A percentile compares a stretch with the other conserved stretches of the same genome.
phyloP scores from a whole-genome alignment of 2,329 filamentous ascomycete genomes.

The Pezicula neosporulosa region DNA sequence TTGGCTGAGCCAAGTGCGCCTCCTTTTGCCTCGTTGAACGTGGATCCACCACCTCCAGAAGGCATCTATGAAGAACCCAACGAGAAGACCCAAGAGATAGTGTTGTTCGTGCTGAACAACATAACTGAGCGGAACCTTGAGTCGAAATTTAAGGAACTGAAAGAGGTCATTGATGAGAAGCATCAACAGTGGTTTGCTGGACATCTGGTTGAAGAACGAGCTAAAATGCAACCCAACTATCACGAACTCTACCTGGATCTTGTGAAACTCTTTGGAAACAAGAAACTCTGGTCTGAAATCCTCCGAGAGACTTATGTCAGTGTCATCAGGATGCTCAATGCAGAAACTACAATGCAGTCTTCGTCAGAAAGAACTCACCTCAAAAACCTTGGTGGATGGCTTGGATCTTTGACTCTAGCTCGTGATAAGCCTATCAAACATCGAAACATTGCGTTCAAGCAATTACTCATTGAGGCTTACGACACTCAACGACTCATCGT shows the following conservation, averaged over 20 bases:
- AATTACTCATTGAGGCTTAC: constrained; percentile 88
- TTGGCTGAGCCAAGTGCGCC: constrained; percentile 57
- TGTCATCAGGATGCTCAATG: constrained; percentile 82
- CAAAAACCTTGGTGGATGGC: constrained; percentile 92
- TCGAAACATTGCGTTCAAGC: constrained; percentile 95
- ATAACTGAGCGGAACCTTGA: constrained; percentile 86
- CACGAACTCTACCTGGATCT: constrained; percentile 91
- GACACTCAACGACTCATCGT: constrained; percentile 88
- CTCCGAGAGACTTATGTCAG: constrained; percentile 89
- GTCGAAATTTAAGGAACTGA: constrained; percentile 78
- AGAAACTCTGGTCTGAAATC: constrained; percentile 80
- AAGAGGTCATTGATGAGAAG: constrained; percentile 70
- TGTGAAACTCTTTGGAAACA: constrained; percentile 77
- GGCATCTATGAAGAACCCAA: constrained; percentile 76
- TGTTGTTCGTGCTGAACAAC: constrained; percentile 95
- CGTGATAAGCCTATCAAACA: constrained; percentile 94
- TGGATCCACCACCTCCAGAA: constrained; percentile 63
- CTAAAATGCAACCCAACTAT: constrained; percentile 96
- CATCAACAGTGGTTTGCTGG: constrained; percentile 96
- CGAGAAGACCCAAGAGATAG: constrained; percentile 84
- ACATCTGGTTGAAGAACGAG: constrained; percentile 92
- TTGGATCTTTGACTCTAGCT: constrained; percentile 88
- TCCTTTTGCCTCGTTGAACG: constrained; percentile 75
- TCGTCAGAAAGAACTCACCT: constrained; percentile 81
- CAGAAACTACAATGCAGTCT: constrained; percentile 80